Percentiles rank a stretch among this genome's conserved stretches.
Conservation (phyloP, 768 basidiomycete genomes). For the Leccinum aurantiacum region DNA sequence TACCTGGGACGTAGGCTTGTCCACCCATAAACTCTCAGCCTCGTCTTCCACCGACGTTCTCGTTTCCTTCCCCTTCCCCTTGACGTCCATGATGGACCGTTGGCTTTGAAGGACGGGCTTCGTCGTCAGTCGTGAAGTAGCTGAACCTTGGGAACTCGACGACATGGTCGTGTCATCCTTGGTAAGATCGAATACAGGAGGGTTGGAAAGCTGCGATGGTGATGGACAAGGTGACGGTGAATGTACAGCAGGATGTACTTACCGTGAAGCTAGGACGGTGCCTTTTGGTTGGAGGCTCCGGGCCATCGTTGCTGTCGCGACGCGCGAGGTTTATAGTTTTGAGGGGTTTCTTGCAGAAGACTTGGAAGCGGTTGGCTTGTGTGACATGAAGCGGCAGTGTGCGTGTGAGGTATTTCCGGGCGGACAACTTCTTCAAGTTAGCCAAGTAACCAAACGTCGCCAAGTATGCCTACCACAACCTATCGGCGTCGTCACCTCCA, state of each 20-base stretch:
- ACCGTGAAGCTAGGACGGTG: constrained; percentile 14
- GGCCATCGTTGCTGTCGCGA: constrained; percentile 12
- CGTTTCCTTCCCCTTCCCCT: constrained; percentile 26
- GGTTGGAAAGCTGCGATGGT: constrained; percentile 19
- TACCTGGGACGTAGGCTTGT: constrained; percentile 60
- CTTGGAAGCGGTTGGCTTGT: constrained; percentile 14
- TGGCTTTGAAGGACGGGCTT: constrained; percentile 3
- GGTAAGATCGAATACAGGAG: constrained; percentile 25
- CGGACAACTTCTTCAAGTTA: too few relatives aligned
- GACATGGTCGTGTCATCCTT: constrained; percentile 8
- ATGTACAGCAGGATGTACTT: background rate
- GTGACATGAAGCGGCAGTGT: constrained; percentile 17
- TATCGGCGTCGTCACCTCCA: too few relatives aligned
- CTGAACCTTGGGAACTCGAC: constrained; percentile 8
- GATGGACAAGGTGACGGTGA: background rate
- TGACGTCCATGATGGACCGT: constrained; percentile 12
- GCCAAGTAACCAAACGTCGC: too few relatives aligned
- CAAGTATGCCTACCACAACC: too few relatives aligned
- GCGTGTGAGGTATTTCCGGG: too few relatives aligned
- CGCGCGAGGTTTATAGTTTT: constrained; percentile 26
- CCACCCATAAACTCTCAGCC: constrained; percentile 57
- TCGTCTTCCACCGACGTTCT: background rate
- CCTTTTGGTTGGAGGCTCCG: constrained; percentile 25
- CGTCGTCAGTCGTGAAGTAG: constrained; percentile 1
- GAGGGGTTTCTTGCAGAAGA: constrained; percentile 14